Conservation (phyloP, 2,329 filamentous ascomycete species). For the Fusarium armeniacum region DNA sequence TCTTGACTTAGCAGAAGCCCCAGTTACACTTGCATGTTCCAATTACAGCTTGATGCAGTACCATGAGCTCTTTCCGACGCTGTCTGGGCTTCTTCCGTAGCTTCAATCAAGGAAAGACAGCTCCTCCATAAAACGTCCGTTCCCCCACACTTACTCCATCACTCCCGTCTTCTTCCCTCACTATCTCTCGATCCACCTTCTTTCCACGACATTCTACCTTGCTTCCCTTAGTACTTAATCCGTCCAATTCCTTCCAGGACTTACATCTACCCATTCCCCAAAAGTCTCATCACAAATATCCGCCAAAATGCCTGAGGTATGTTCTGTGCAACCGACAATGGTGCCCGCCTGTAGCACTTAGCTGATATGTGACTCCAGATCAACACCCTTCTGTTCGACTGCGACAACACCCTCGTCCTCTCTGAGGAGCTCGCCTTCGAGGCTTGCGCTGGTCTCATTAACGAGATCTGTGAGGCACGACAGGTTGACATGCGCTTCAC, state of each 20-base stretch:
- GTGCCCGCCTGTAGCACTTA: neutral
- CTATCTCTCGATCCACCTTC: slow-evolving; percentile 21
- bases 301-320: slow-evolving; percentile 55
- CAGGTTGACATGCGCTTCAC: slow-evolving; percentile 78
- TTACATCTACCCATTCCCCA: slow-evolving; percentile 1
- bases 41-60: slow-evolving; percentile 14
- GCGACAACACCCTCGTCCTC: slow-evolving; percentile 93
- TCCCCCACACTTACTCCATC: slow-evolving; percentile 35
- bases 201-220: slow-evolving; percentile 28
- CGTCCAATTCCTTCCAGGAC: slow-evolving; percentile 15
- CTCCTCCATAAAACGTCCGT: slow-evolving; percentile 62
- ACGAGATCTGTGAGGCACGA: slow-evolving; percentile 81
- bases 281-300: slow-evolving; percentile 17
- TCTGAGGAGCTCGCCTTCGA: slow-evolving; percentile 93
- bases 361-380: slow-evolving; percentile 58
- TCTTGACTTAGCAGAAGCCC: slow-evolving; percentile 9
- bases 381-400: slow-evolving; percentile 80
- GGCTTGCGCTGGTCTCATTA: slow-evolving; percentile 89
- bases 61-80: slow-evolving; percentile 5
- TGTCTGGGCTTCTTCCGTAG: slow-evolving; percentile 12
- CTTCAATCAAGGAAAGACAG: slow-evolving; percentile 25
- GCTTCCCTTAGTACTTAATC: slow-evolving; percentile 19
- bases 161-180: slow-evolving; percentile 23
- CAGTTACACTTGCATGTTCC: slow-evolving; percentile 39
- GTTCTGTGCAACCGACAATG: slow-evolving; percentile 13